Percentiles rank a stretch among this genome's conserved stretches.
phyloP scores from a whole-genome alignment of 1,139 yeast species.

The Geotrichum candidum region DNA sequence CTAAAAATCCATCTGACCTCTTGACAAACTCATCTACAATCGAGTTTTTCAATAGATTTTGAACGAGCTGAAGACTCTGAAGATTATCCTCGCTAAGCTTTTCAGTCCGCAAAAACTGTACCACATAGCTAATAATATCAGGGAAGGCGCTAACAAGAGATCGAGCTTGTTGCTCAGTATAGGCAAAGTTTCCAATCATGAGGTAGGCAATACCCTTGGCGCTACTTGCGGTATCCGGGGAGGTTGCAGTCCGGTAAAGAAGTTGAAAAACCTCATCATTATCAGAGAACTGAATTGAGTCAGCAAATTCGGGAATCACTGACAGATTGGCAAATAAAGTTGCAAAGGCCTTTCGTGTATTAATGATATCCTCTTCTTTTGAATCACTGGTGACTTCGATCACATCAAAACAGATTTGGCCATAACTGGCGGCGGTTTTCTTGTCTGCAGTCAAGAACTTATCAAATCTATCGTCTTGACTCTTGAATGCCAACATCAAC shows the following conservation, averaged over 20 bases:
- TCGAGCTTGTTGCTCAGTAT: constrained; percentile 2
- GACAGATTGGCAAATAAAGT: background rate
- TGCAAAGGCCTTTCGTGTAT: background rate
- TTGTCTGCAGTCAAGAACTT: background rate
- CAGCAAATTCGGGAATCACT: background rate
- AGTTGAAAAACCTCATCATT: constrained; percentile 15
- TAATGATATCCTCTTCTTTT: background rate
- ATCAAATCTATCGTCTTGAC: background rate
- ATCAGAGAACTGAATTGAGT: constrained; percentile 12
- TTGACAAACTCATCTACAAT: background rate
- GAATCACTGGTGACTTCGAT: background rate
- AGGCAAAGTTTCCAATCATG: constrained; percentile 17
- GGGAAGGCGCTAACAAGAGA: background rate
- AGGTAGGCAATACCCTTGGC: constrained; percentile 18
- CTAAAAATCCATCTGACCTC: constrained; percentile 4
- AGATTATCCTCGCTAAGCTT: background rate
- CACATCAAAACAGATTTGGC: background rate
- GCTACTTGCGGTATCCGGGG: constrained; percentile 1
- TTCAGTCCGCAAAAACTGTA: background rate
- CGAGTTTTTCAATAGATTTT: background rate
- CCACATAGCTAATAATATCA: background rate
- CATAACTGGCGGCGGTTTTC: background rate
- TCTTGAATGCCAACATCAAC: constrained; percentile 1
- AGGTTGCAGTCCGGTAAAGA: background rate
- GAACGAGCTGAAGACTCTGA: background rate